Base-by-base conservation (phyloP, 768 basidiomycete genomes). In the Kwoniella dendrophila region DNA sequence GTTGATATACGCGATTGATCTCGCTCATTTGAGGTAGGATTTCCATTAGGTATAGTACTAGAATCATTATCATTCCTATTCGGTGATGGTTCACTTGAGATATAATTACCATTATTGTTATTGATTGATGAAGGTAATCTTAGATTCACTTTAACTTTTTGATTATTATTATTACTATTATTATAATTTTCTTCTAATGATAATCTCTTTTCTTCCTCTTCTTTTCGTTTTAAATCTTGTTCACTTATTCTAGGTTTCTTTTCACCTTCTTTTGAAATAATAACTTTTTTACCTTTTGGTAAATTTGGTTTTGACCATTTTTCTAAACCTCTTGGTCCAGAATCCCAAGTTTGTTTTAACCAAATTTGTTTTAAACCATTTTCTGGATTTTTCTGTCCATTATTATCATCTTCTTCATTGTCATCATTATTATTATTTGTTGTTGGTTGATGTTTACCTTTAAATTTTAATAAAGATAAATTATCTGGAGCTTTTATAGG, bases 281-380 rank as follows among this genome's bases (percentile, higher is more conserved):
- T 55, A n/a, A 75, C 73, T 43, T 75, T 75, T 26, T 62, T 67
- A 8, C 73, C 73, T 5, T 56, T 47, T 1, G 73, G 73, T 29
- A 75, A 53, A 55, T 58, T 55, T 5, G 54, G 69, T 50, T 56
- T 63, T 18, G 56, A 47, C 62, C 59, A 75, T 48, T 69, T 70
- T 7, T 70, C 64, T 29, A 48, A 45, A 12, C 73, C 71, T 30
- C 57, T 63, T 12, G 68, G 68, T 30, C 69, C 70, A 18, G 47
- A 49, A 59, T 71, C 70, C 71, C 71, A 72, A 22, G 73, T 75
- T 20, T 61, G 52, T 12, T 64, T 54, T 4, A 70, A 66, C 29
- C 58, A 67, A 4, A 51, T 38, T 24, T 62, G 67, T 36, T 57
- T 36, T 41, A 27, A 36, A 20, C 38, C 32, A 18, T 26, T 47